Conservation (phyloP, 139 green algal genomes). For the Chlamydomonas schloesseri region DNA sequence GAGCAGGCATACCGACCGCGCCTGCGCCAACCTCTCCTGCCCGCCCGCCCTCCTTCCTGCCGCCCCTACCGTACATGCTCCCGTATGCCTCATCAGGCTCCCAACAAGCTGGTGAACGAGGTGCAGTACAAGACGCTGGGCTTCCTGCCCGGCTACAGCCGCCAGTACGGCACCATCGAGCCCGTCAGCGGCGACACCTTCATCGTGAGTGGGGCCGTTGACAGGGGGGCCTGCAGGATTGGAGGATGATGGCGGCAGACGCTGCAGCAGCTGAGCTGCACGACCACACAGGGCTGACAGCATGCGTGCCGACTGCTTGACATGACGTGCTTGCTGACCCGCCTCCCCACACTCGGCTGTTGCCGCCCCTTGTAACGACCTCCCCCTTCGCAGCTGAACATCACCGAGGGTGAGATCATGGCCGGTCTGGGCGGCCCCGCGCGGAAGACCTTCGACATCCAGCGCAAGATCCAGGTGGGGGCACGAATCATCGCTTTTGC, state of each 20-base stretch:
- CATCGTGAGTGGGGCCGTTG: slow-evolving; percentile 23
- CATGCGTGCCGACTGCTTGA: too few relatives aligned
- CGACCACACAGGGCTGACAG: too few relatives aligned
- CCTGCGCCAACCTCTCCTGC: neutral
- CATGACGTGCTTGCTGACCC: too few relatives aligned
- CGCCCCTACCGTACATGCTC: too few relatives aligned
- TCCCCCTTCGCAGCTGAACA: slow-evolving; percentile 45
- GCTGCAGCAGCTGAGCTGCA: too few relatives aligned
- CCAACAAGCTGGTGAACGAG: slow-evolving; percentile 51
- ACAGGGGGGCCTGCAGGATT: neutral
- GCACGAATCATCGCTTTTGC: neutral
- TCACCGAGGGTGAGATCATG: slow-evolving; percentile 46
- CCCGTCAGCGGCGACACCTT: slow-evolving; percentile 50
- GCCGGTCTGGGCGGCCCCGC: slow-evolving; percentile 24
- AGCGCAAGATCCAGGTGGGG: slow-evolving; percentile 51
- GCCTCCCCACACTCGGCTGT: too few relatives aligned
- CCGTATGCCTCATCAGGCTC: neutral
- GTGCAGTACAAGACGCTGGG: slow-evolving; percentile 57
- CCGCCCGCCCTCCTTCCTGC: too few relatives aligned
- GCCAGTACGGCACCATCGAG: slow-evolving; percentile 46
- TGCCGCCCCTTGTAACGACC: neutral
- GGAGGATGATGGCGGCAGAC: too few relatives aligned
- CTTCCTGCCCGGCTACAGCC: slow-evolving; percentile 53
- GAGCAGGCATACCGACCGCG: too few relatives aligned
- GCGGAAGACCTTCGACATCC: slow-evolving; percentile 55